A percentile compares a stretch with the other conserved stretches of the same genome.
Evolutionary conservation across 192 early-diverging fungal genomes (phyloP).

Genomic region (Radiomyces spectabilis): DNA sequence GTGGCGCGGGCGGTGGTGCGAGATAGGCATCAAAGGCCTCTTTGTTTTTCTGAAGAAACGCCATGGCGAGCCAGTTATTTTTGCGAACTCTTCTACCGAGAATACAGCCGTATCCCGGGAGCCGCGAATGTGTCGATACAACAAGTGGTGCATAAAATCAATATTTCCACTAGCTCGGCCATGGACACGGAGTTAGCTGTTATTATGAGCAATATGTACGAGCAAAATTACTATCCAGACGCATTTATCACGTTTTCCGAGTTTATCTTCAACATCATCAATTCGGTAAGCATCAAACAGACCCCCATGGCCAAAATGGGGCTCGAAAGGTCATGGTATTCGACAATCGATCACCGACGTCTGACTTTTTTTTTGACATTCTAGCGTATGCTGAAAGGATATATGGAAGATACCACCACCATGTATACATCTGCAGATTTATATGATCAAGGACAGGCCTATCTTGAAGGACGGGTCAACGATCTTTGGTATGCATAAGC

Average conservation of each 20-base stretch:
- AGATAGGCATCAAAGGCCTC: background rate
- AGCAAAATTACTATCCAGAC: background rate
- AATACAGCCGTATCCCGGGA: background rate
- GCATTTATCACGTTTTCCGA: constrained; percentile 11
- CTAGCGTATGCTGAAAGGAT: constrained; percentile 4
- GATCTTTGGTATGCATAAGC: background rate
- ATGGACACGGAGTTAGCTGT: background rate
- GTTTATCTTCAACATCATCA: constrained; percentile 11
- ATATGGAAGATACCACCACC: background rate
- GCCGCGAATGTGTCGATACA: background rate
- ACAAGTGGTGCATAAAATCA: constrained; percentile 3
- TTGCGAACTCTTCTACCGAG: background rate
- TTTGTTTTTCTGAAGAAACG: constrained; percentile 2
- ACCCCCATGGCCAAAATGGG: too few species aligned
- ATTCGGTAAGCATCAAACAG: constrained; percentile 1
- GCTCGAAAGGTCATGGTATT: too few species aligned
- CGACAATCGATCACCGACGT: too few species aligned
- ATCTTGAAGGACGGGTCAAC: background rate
- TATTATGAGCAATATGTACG: background rate
- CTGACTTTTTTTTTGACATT: background rate
- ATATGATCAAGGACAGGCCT: constrained; percentile 4
- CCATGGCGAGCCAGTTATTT: background rate
- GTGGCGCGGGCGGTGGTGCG: background rate
- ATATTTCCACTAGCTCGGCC: background rate
- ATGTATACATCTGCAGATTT: background rate